Percentiles rank a stretch among this genome's conserved stretches.
Conservation (phyloP, 2,329 filamentous ascomycete species). For the Fusarium haematococcum region DNA sequence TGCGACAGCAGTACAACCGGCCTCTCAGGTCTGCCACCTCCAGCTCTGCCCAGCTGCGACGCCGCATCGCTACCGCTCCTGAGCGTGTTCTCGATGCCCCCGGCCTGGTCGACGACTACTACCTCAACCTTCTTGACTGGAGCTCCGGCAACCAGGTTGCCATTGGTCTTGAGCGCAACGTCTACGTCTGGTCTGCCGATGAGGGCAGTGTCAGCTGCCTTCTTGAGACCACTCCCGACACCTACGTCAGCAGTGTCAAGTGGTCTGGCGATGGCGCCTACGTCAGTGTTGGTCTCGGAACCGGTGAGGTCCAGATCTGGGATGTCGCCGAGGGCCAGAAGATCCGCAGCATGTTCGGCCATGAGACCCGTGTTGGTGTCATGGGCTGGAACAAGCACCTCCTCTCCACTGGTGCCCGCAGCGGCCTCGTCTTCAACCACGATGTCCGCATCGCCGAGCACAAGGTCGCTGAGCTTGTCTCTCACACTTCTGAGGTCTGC, state of each 20-base stretch:
- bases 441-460: constrained; percentile 97
- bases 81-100: constrained; percentile 97
- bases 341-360: constrained; percentile 98
- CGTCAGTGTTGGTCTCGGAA: constrained; percentile 92
- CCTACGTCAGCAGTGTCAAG: constrained; percentile 97
- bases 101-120: constrained; percentile 97
- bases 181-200: constrained; percentile 99
- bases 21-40: constrained; percentile 84
- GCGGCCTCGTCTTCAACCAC: constrained; percentile 97
- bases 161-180: constrained; percentile 94
- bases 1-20: constrained; percentile 97
- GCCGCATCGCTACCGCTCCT: constrained; percentile 92
- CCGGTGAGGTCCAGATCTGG: constrained; percentile 99
- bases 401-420: constrained; percentile 93
- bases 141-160: constrained; percentile 97
- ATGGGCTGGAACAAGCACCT: constrained; percentile 99
- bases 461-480: constrained; percentile 97
- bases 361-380: constrained; percentile 95
- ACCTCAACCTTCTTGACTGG: constrained; percentile 98
- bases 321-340: constrained; percentile 95
- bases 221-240: constrained; percentile 88
- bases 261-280: constrained; percentile 98
- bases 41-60: constrained; percentile 85
- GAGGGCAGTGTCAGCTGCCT: constrained; percentile 90
- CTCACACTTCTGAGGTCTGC: constrained; percentile 97